A percentile compares a stretch with the other conserved stretches of the same genome.
These are phyloP conservation scores for Umbelopsis sp. DNA, from an alignment of 192 early-diverging fungal genomes.

Conservation along the genomic window DNA sequence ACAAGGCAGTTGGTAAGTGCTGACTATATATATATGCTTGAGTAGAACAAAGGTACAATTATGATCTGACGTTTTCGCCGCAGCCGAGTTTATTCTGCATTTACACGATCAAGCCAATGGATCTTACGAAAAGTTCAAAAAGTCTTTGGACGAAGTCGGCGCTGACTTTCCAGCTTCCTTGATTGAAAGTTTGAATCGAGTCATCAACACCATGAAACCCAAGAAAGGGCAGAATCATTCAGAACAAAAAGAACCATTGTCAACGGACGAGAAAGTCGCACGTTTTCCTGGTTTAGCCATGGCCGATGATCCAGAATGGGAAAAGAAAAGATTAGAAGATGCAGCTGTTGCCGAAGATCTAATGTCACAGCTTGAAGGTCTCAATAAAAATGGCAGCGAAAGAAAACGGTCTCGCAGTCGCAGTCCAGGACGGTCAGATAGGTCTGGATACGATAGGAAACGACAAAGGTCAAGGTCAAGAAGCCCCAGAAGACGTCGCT, in stretches of 20 bases:
- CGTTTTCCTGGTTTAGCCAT: constrained; percentile 83
- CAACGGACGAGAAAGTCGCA: constrained; percentile 58
- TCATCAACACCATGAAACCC: constrained; percentile 85
- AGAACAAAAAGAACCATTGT: constrained; percentile 23
- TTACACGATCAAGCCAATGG: constrained; percentile 73
- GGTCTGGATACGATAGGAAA: constrained; percentile 24
- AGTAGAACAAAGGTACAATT: background rate
- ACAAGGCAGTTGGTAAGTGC: constrained; percentile 69
- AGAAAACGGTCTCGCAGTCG: constrained; percentile 28
- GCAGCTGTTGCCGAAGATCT: constrained; percentile 50
- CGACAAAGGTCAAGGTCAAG: constrained; percentile 38
- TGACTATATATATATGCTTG: background rate
- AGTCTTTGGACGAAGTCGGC: constrained; percentile 64
- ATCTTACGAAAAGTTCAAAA: constrained; percentile 67
- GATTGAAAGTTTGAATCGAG: constrained; percentile 80
- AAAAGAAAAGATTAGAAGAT: constrained; percentile 49
- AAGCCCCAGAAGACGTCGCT: constrained; percentile 29
- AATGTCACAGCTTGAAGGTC: constrained; percentile 65
- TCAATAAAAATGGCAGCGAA: constrained; percentile 40
- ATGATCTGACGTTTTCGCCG: background rate
- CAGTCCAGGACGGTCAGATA: constrained; percentile 15
- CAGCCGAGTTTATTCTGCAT: constrained; percentile 92
- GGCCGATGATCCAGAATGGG: constrained; percentile 51
- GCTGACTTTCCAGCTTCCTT: constrained; percentile 87
- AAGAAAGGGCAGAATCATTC: constrained; percentile 35